A percentile compares a stretch with the other conserved stretches of the same genome.
These are phyloP conservation scores for Pythium aquatile DNA, from an alignment of 352 stramenopile species.

Conservation along the genomic window DNA sequence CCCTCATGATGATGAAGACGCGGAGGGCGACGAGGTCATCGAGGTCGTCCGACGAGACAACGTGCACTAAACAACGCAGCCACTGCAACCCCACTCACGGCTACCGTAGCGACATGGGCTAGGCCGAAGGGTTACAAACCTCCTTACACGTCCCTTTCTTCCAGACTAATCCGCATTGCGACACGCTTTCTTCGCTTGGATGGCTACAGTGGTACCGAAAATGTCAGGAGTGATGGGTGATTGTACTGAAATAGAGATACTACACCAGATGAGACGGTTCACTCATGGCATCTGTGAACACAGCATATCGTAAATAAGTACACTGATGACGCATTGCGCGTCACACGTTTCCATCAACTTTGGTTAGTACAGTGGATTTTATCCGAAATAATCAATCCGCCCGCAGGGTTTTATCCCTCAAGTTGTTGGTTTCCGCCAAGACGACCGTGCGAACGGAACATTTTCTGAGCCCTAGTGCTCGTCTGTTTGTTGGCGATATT, in stretches of 20 bases:
- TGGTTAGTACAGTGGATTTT: background rate
- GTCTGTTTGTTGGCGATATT: constrained; percentile 1
- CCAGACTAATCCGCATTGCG: background rate
- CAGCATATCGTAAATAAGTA: background rate
- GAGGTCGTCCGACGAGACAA: constrained; percentile 68
- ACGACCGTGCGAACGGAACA: too few species aligned
- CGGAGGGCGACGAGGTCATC: constrained; percentile 68
- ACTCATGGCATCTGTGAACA: background rate
- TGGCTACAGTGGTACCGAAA: background rate
- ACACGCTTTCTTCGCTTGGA: background rate
- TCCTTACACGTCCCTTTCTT: background rate
- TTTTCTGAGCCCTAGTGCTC: too few species aligned
- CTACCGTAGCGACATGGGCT: background rate
- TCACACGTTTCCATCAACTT: background rate
- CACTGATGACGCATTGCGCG: background rate
- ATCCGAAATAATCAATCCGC: background rate
- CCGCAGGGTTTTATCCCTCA: background rate
- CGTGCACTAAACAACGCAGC: constrained; percentile 32
- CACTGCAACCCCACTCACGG: background rate
- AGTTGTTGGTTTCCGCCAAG: background rate
- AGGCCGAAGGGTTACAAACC: too few species aligned
- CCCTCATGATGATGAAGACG: constrained; percentile 34
- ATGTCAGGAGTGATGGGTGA: constrained; percentile 6
- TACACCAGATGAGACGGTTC: background rate
- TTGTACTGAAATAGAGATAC: constrained; percentile 2